Evolutionary conservation across 2,329 filamentous ascomycete species (phyloP).

Genomic region (Chalara sp.): DNA sequence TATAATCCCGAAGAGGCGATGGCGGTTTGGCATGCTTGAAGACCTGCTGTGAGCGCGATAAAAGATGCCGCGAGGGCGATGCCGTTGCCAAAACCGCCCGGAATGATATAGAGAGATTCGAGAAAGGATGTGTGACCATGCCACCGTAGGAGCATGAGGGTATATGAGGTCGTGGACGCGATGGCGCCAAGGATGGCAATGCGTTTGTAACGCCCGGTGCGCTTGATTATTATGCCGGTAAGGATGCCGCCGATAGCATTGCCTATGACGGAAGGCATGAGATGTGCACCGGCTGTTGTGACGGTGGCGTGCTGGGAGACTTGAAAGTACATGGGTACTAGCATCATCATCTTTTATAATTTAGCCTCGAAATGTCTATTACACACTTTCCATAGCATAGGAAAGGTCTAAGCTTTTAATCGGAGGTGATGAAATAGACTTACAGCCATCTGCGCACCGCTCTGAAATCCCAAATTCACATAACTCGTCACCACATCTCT

Average conservation of each 20-base stretch:
- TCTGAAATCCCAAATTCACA: constrained; percentile 44
- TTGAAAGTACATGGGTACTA: constrained; percentile 64
- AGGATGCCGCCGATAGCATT: constrained; percentile 59
- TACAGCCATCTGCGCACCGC: constrained; percentile 50
- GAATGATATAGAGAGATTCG: constrained; percentile 54
- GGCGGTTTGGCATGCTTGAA: constrained; percentile 39
- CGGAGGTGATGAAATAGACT: constrained; percentile 37
- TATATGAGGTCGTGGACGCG: constrained; percentile 42
- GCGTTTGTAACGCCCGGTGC: constrained; percentile 53
- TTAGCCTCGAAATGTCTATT: constrained; percentile 41
- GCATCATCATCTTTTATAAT: constrained; percentile 50
- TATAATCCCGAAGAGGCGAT: constrained; percentile 43
- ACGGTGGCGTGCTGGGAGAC: constrained; percentile 51
- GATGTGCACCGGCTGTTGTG: constrained; percentile 50
- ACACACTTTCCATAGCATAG: constrained; percentile 31
- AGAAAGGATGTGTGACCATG: constrained; percentile 47
- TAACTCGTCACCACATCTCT: constrained; percentile 48
- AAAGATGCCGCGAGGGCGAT: constrained; percentile 39
- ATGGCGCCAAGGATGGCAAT: constrained; percentile 45
- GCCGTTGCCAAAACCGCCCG: constrained; percentile 45
- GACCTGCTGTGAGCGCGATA: constrained; percentile 39
- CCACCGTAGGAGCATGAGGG: constrained; percentile 50
- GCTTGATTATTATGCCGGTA: constrained; percentile 37
- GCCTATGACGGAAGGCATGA: constrained; percentile 61
- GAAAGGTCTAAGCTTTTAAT: constrained; percentile 19